Conservation (phyloP, 495 filamentous ascomycete genomes). For the Hypoxylon lenormandii region DNA sequence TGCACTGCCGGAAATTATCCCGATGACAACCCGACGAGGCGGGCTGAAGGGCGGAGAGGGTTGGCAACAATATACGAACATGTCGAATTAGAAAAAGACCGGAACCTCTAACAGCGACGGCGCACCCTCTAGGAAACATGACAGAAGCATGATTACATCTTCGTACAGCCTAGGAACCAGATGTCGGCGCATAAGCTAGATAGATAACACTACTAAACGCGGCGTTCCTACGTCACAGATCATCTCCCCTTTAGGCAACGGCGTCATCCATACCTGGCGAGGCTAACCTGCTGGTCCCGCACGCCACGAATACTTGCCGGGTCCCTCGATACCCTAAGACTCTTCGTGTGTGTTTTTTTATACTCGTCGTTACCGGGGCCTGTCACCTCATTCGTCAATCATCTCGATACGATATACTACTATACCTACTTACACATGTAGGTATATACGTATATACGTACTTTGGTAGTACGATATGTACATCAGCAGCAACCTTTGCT, state of each 20-base stretch:
- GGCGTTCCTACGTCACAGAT: constrained; percentile 34
- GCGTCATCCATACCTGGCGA: constrained; percentile 40
- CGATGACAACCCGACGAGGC: constrained; percentile 30
- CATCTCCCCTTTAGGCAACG: constrained; percentile 32
- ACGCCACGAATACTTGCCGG: constrained; percentile 43
- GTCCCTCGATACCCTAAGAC: constrained; percentile 26
- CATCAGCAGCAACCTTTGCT: not conserved
- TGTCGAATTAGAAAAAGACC: not conserved
- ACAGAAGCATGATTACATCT: constrained; percentile 40
- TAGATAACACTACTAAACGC: constrained; percentile 41
- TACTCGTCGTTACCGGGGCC: constrained; percentile 22
- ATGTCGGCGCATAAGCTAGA: constrained; percentile 6
- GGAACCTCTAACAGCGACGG: not conserved
- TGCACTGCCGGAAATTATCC: constrained; percentile 29
- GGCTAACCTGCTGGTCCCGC: constrained; percentile 35
- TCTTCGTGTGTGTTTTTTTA: constrained; percentile 41
- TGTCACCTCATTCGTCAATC: constrained; percentile 32
- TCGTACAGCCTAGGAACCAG: constrained; percentile 35
- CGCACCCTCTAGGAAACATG: constrained; percentile 20
- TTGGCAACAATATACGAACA: not conserved
- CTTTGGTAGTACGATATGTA: constrained; percentile 1
- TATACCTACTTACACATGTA: not conserved
- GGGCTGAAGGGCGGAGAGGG: constrained; percentile 12
- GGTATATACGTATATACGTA: constrained; percentile 16
- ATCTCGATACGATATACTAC: not conserved